phyloP scores from a whole-genome alignment of 2,329 filamentous ascomycete genomes.

The Fusarium stilboides region DNA sequence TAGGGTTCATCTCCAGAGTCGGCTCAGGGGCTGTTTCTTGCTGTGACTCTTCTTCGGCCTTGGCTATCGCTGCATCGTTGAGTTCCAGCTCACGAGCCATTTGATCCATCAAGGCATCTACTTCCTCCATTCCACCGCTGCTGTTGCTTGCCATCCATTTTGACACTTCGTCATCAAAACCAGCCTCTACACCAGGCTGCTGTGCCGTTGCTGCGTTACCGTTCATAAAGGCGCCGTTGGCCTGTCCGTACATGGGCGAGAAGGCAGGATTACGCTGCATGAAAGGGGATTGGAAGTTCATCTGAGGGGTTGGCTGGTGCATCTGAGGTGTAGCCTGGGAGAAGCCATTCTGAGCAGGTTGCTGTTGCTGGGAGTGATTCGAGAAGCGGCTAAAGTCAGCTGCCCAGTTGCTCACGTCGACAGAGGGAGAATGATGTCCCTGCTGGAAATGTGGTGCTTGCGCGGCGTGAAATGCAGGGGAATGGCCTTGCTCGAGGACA shows the following conservation, averaged over 20 bases:
- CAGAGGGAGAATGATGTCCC: conserved; percentile 43
- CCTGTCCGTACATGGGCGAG: conserved; percentile 51
- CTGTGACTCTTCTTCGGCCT: conserved; percentile 36
- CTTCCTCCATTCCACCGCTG: conserved; percentile 54
- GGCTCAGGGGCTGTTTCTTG: conserved; percentile 19
- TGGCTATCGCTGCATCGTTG: conserved; percentile 52
- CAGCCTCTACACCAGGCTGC: conserved; percentile 47
- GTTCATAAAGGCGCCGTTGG: conserved; percentile 47
- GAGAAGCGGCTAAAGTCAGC: conserved; percentile 57
- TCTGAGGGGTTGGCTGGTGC: conserved; percentile 47
- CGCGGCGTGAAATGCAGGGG: conserved; percentile 41
- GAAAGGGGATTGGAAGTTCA: conserved; percentile 53
- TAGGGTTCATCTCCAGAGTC: conserved; percentile 12
- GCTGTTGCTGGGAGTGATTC: conserved; percentile 47
- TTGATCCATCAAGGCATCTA: conserved; percentile 61
- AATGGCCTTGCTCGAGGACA: conserved; percentile 51
- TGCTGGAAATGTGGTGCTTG: conserved; percentile 47
- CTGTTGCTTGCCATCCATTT: conserved; percentile 59
- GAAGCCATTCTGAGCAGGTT: conserved; percentile 39
- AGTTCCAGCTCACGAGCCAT: conserved; percentile 60
- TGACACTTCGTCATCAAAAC: conserved; percentile 61
- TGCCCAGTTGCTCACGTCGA: conserved; percentile 54
- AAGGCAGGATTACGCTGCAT: conserved; percentile 49
- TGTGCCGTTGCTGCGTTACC: conserved; percentile 43
- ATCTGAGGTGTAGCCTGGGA: conserved; percentile 45